Percentiles rank a stretch among this genome's conserved stretches.
These are phyloP conservation scores for Penicillium samsonianum DNA, from an alignment of 495 filamentous ascomycete genomes.

Conservation along the genomic window DNA sequence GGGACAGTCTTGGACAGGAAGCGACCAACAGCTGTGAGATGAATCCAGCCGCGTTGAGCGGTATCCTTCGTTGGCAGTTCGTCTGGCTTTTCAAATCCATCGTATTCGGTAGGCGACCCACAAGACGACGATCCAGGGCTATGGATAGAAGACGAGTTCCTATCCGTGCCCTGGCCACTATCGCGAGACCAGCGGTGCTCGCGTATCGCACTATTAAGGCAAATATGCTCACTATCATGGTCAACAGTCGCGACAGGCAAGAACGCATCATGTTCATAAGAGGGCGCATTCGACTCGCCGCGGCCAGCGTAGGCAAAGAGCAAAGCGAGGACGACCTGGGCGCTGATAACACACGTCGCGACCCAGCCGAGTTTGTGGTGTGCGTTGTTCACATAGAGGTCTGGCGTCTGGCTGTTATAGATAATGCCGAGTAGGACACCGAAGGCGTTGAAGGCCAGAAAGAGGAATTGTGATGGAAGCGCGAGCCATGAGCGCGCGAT, in stretches of 20 bases:
- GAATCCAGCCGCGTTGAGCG: constrained; percentile 47
- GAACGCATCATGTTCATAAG: constrained; percentile 53
- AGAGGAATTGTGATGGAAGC: constrained; percentile 71
- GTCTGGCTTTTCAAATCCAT: constrained; percentile 55
- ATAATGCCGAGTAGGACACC: constrained; percentile 72
- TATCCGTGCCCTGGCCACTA: constrained; percentile 86
- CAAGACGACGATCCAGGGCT: constrained; percentile 61
- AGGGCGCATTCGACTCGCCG: constrained; percentile 25
- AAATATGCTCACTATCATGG: constrained; percentile 60
- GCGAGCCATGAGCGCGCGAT: constrained; percentile 76
- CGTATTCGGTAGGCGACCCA: constrained; percentile 55
- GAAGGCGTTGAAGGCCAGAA: constrained; percentile 69
- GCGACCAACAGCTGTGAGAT: constrained; percentile 46
- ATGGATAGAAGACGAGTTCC: constrained; percentile 64
- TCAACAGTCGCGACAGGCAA: constrained; percentile 69
- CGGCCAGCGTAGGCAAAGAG: constrained; percentile 54
- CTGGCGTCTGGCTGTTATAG: constrained; percentile 81
- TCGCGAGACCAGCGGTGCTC: constrained; percentile 74
- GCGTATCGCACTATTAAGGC: constrained; percentile 42
- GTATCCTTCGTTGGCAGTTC: constrained; percentile 37
- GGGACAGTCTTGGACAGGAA: constrained; percentile 51
- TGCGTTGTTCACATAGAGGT: constrained; percentile 84
- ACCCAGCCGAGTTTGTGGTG: constrained; percentile 92
- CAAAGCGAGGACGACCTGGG: constrained; percentile 69
- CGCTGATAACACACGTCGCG: constrained; percentile 67